Evolutionary conservation across 2,329 filamentous ascomycete genomes (phyloP), one percentile per base, ranked within the genome.

Genomic region (Colletotrichum eleusines): DNA sequence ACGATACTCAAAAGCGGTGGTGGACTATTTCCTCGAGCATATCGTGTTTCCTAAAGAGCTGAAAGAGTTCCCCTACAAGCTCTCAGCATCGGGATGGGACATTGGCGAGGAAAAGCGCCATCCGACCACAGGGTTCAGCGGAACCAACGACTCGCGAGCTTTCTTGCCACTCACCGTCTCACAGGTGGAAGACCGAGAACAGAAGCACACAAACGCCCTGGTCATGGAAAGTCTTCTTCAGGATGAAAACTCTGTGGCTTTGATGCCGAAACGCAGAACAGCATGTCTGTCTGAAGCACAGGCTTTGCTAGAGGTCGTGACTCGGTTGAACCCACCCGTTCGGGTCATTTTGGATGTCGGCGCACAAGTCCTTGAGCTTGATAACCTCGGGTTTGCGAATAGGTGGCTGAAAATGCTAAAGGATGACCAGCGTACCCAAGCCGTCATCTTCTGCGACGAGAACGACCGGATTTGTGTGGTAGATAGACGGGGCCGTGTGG

Each of bases 331-430:
- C 0, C 79, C 81, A 0, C 76, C 79, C 0, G 81, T 87, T 0
- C 83, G 85, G 0, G 90, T 94, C 0, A 85, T 94, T 1, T 81
- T 94, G 0, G 91, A 94, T 73, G 91, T 92, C 0, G 92, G 92
- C 0, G 91, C 92, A 0, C 88, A 91, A 60, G 87, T 94, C 6
- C 77, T 94, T 0, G 91, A 94, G 38, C 78, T 90, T 0, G 82
- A 80, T 20, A 93, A 93, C 72, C 3, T 79, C 0, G 78, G 85
- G 3, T 82, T 93, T 3, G 87, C 89, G 0, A 72, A 74, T 9
- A 66, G 74, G 1, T 93, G 90, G 90, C 75, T 93, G 0, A n/a
- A 65, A 1, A 76, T 73, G 53, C 71, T 74, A 0, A 31, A 72
- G 0, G 50, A 72, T 2, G 18, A 69, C 3, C 48, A 68, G 0